Evolutionary conservation across 805 yeast genomes (phyloP).

Genomic region (Grigorovia yakushimaensis): DNA sequence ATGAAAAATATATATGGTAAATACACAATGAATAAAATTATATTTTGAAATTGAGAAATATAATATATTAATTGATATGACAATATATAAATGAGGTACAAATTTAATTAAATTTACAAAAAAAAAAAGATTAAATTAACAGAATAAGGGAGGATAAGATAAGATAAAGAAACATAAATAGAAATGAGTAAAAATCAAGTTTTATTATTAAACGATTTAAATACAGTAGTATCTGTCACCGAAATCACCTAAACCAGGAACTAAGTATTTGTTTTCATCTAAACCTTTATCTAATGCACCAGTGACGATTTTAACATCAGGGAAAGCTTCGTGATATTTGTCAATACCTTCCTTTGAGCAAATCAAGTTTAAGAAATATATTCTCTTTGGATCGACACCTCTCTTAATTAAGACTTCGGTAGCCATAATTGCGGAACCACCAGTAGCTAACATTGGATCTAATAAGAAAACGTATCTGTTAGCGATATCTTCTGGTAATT

Average conservation of each 20-base stretch:
- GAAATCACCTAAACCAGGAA: constrained; percentile 95
- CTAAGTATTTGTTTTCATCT: constrained; percentile 75
- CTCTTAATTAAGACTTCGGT: constrained; percentile 78
- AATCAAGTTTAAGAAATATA: constrained; percentile 80
- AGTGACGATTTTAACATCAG: constrained; percentile 79
- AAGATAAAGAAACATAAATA: too few relatives aligned
- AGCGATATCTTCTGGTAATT: constrained; percentile 84
- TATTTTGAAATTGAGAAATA: background rate
- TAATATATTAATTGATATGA: background rate
- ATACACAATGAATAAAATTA: background rate
- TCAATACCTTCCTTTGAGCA: constrained; percentile 92
- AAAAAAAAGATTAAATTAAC: background rate
- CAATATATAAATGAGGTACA: background rate
- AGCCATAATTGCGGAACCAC: constrained; percentile 97
- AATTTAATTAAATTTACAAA: too few relatives aligned
- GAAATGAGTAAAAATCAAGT: too few relatives aligned
- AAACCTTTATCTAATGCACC: constrained; percentile 87
- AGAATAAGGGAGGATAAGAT: background rate
- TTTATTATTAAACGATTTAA: constrained; percentile 35
- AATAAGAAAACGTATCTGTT: constrained; percentile 81
- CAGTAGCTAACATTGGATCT: constrained; percentile 98
- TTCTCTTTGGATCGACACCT: constrained; percentile 83
- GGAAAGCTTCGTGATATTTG: constrained; percentile 68
- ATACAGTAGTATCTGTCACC: constrained; percentile 96
- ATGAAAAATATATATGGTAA: too few relatives aligned